Percentiles rank a stretch among this genome's conserved stretches.
Evolutionary conservation across 75 land plant species (phyloP).

Genomic region (Ceratopteris richardii): DNA sequence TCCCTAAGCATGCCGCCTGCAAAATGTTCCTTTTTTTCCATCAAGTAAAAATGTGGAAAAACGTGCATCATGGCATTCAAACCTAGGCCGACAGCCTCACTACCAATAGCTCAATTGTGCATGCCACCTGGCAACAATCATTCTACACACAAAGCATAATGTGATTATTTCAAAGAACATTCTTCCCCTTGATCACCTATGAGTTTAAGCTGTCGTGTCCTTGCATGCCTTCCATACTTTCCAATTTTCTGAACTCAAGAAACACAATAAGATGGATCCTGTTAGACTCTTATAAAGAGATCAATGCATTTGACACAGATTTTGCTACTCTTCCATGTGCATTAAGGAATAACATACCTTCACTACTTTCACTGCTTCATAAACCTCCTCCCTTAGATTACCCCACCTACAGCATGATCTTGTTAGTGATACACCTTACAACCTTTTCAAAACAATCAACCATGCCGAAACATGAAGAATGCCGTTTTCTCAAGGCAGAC

Average conservation of each 20-base stretch:
- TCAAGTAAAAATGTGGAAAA: background rate
- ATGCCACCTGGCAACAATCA: no score
- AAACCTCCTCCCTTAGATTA: constrained; percentile 55
- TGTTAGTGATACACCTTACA: background rate
- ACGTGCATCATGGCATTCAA: background rate
- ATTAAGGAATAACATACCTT: constrained; percentile 39
- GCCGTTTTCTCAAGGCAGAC: background rate
- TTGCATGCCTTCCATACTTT: background rate
- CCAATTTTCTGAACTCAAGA: background rate
- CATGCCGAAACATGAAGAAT: background rate
- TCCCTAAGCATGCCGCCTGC: constrained; percentile 66
- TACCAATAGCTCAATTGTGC: no score
- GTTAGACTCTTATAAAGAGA: no score
- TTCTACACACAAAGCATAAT: no score
- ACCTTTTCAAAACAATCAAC: background rate
- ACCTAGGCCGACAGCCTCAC: no score
- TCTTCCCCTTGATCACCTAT: no score
- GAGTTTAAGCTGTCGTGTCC: background rate
- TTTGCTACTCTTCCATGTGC: no score
- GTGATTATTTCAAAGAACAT: no score
- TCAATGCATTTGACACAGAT: no score
- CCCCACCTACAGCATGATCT: constrained; percentile 38
- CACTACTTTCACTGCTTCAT: constrained; percentile 67
- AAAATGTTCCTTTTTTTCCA: no score
- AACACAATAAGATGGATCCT: background rate